Evolutionary conservation across 2,329 filamentous ascomycete genomes (phyloP).

Genomic region (Aspergillaceae sp.): DNA sequence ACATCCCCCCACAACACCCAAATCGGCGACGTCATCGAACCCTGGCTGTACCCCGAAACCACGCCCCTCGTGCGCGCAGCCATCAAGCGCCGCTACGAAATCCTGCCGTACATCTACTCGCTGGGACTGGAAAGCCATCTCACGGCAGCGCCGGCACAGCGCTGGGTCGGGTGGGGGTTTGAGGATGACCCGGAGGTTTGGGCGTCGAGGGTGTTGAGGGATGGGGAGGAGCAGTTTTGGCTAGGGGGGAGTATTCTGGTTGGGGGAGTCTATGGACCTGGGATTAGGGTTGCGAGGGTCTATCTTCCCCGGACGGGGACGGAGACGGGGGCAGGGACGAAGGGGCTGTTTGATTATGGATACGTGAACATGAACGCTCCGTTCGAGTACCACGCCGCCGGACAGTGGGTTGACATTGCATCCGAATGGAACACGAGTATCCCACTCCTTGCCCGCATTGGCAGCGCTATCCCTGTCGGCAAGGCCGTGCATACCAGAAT

Average conservation of each 20-base stretch:
- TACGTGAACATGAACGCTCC: slow-evolving; percentile 57
- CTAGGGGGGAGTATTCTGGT: slow-evolving; percentile 59
- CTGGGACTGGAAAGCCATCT: slow-evolving; percentile 54
- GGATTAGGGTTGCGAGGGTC: slow-evolving; percentile 45
- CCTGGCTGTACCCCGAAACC: slow-evolving; percentile 66
- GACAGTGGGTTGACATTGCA: slow-evolving; percentile 45
- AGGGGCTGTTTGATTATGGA: slow-evolving; percentile 41
- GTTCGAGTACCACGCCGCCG: slow-evolving; percentile 48
- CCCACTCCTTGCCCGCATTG: slow-evolving; percentile 47
- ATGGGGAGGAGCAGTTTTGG: slow-evolving; percentile 65
- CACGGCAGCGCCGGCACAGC: slow-evolving; percentile 54
- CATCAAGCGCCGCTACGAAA: slow-evolving; percentile 62
- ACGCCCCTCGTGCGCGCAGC: slow-evolving; percentile 54
- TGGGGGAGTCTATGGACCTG: slow-evolving; percentile 58
- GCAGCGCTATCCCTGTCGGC: slow-evolving; percentile 47
- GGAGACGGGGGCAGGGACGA: slow-evolving; percentile 7
- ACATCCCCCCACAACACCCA: slow-evolving; percentile 57
- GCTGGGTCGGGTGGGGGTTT: slow-evolving; percentile 67
- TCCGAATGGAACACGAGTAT: slow-evolving; percentile 48
- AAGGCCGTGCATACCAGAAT: slow-evolving; percentile 44
- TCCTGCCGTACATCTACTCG: slow-evolving; percentile 65
- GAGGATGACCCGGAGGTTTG: slow-evolving; percentile 60
- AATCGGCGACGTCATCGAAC: slow-evolving; percentile 65
- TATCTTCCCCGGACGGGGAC: slow-evolving; percentile 49
- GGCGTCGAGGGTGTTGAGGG: slow-evolving; percentile 46